Conservation (phyloP, 305 asterid species). For the Plantago rigida region DNA sequence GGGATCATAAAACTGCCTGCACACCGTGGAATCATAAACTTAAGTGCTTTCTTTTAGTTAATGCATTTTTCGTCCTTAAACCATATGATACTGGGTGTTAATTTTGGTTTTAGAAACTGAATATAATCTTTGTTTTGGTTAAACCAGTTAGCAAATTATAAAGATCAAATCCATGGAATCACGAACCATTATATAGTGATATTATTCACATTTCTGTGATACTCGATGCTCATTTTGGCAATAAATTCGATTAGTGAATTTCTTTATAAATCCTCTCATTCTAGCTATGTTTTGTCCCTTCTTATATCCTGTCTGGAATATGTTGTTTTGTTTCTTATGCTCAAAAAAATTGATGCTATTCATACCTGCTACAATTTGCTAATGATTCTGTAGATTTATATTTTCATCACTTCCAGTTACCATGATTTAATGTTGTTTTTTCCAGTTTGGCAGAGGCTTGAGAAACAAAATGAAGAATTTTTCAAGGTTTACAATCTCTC, state of each 20-base stretch:
- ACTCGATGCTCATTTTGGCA: no score
- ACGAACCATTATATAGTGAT: no score
- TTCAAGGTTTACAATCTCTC: conserved; percentile 41
- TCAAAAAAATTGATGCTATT: background rate
- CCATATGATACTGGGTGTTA: no score
- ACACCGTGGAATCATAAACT: no score
- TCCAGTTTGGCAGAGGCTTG: conserved; percentile 65
- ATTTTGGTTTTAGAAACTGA: no score
- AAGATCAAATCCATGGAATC: no score
- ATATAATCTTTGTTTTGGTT: no score
- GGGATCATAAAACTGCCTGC: no score
- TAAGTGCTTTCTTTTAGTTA: no score
- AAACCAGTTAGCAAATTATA: no score
- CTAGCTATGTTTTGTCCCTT: background rate
- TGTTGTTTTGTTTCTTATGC: conserved; percentile 2
- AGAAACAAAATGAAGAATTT: conserved; percentile 45
- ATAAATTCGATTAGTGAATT: background rate
- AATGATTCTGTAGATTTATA: background rate
- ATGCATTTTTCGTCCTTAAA: no score
- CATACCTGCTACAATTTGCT: background rate
- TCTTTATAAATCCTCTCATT: conserved; percentile 1
- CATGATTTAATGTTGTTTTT: conserved; percentile 2
- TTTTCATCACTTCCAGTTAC: conserved; percentile 1
- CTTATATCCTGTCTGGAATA: background rate
- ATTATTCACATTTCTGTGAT: no score